Conservation (phyloP, 257 asterid species). For the Marsdenia floribunda region DNA sequence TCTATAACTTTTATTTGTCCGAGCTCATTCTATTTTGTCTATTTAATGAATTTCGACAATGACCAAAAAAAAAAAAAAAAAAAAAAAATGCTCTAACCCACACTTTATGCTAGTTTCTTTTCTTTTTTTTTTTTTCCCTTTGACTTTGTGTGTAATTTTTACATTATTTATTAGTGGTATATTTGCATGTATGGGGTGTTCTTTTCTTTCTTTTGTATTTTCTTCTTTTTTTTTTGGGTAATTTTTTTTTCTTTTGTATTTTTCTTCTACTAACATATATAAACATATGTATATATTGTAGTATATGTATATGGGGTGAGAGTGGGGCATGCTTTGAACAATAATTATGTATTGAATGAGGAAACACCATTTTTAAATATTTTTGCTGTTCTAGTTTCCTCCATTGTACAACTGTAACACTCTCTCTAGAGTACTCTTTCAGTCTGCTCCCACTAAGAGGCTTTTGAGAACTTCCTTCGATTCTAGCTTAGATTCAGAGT, state of each 20-base stretch:
- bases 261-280: background rate
- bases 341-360: conserved; percentile 3
- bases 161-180: background rate
- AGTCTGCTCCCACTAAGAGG: background rate
- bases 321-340: background rate
- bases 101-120: no score
- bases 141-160: background rate
- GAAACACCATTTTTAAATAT: background rate
- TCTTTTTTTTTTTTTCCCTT: background rate
- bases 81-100: background rate
- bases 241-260: no score
- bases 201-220: no score
- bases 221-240: no score
- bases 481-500: conserved; percentile 1
- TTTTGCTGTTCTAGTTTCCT: conserved; percentile 7
- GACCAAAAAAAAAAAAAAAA: no score
- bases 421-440: background rate
- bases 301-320: no score
- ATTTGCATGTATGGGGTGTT: background rate
- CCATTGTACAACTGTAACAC: background rate
- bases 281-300: no score
- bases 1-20: no score
- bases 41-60: no score
- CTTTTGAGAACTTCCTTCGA: background rate
- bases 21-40: no score